A percentile compares a stretch with the other conserved stretches of the same genome.
phyloP scores from a whole-genome alignment of 2,329 filamentous ascomycete genomes.

The Calonectria multiphialidica region DNA sequence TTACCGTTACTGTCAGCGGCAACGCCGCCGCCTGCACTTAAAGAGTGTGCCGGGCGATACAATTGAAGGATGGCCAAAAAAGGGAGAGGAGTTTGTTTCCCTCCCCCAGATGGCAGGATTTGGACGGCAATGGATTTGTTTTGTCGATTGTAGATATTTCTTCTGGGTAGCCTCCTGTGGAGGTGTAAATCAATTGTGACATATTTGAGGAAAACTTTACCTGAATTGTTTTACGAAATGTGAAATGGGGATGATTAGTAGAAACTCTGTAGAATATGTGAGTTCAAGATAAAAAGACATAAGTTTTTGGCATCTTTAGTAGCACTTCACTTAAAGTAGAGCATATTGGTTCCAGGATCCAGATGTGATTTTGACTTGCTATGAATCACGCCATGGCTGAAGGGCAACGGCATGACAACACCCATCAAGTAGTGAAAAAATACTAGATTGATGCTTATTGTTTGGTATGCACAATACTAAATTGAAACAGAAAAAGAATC shows the following conservation, averaged over 20 bases:
- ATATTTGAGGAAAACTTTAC: slow-evolving; percentile 37
- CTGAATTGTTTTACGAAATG: not conserved
- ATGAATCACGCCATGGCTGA: too few species aligned
- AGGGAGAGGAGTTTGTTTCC: not conserved
- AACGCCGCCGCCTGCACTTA: slow-evolving; percentile 29
- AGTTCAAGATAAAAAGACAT: not conserved
- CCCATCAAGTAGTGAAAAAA: too few species aligned
- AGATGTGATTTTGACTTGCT: too few species aligned
- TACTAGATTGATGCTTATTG: too few species aligned
- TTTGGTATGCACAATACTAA: too few species aligned
- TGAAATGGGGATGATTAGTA: not conserved
- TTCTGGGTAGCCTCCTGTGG: slow-evolving; percentile 44
- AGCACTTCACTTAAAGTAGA: too few species aligned
- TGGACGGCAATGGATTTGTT: not conserved
- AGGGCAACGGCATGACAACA: too few species aligned
- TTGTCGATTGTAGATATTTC: slow-evolving; percentile 43
- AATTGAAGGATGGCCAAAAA: not conserved
- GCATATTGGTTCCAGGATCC: too few species aligned
- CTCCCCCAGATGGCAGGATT: not conserved
- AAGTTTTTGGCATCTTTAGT: too few species aligned
- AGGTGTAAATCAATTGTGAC: slow-evolving; percentile 40
- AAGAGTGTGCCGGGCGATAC: not conserved
- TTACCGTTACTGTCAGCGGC: slow-evolving; percentile 32
- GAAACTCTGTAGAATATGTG: not conserved
- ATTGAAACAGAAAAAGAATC: too few species aligned